These are phyloP conservation scores for Dioszegia aurantiaca DNA, from an alignment of 768 basidiomycete species.

Conservation along the genomic window DNA sequence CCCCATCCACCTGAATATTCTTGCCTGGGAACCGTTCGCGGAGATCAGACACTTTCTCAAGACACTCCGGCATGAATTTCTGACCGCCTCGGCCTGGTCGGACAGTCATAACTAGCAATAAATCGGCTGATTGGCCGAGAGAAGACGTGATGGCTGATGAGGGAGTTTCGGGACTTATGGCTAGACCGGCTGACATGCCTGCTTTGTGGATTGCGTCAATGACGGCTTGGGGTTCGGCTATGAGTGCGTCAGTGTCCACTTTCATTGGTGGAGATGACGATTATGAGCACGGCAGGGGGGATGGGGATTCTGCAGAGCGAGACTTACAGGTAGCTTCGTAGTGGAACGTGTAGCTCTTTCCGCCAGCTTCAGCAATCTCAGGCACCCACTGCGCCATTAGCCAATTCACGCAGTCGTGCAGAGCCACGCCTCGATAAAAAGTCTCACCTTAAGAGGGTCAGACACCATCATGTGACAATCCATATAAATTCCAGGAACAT, in stretches of 20 bases:
- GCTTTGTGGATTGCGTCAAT: conserved; percentile 76
- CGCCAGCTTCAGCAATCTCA: conserved; percentile 92
- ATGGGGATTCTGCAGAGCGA: not conserved
- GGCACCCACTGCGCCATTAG: conserved; percentile 99
- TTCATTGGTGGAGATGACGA: not conserved
- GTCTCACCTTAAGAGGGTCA: conserved; percentile 79
- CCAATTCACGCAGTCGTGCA: too few species aligned
- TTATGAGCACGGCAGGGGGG: not conserved
- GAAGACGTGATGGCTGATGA: conserved; percentile 81
- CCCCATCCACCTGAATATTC: conserved; percentile 98
- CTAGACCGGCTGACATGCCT: conserved; percentile 90
- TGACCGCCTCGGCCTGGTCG: conserved; percentile 94
- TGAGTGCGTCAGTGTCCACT: not conserved
- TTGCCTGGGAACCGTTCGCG: conserved; percentile 85
- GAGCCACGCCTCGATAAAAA: too few species aligned
- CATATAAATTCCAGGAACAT: conserved; percentile 95
- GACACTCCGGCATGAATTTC: conserved; percentile 88
- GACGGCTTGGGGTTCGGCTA: conserved; percentile 57
- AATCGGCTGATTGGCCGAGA: conserved; percentile 77
- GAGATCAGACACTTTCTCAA: conserved; percentile 87
- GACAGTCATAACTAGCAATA: conserved; percentile 98
- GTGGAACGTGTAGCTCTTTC: conserved; percentile 93
- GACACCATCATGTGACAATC: conserved; percentile 99
- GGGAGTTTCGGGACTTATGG: conserved; percentile 93
- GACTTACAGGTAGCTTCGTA: conserved; percentile 81